Conservation (phyloP, 495 filamentous ascomycete species). For the Aspergillus avenaceus region DNA sequence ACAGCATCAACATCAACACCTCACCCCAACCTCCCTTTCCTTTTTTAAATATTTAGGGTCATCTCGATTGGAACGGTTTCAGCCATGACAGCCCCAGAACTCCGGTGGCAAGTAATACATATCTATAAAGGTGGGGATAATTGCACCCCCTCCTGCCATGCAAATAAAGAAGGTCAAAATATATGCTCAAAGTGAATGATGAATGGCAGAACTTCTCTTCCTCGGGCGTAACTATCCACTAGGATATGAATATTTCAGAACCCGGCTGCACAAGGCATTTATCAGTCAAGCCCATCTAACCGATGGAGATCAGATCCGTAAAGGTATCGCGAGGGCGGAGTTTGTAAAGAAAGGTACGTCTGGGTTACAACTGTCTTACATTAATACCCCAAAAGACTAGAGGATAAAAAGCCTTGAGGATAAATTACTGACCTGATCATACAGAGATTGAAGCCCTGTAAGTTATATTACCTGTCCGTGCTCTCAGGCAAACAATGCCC, state of each 20-base stretch:
- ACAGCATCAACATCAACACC: not conserved
- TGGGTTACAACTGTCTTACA: not conserved
- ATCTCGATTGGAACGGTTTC: not conserved
- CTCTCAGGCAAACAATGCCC: too few relatives aligned
- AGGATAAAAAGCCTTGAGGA: too few relatives aligned
- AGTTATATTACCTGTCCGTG: constrained; percentile 40
- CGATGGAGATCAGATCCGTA: constrained; percentile 68
- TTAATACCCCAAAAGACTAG: too few relatives aligned
- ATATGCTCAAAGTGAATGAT: too few relatives aligned
- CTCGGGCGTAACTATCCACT: constrained; percentile 84
- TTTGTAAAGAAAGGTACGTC: constrained; percentile 83
- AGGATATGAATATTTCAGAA: constrained; percentile 79
- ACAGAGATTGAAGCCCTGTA: constrained; percentile 88
- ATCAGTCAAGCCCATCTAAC: constrained; percentile 62
- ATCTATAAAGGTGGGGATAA: constrained; percentile 80
- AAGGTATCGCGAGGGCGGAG: constrained; percentile 72
- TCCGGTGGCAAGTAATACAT: constrained; percentile 76
- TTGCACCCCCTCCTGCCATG: not conserved
- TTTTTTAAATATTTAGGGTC: not conserved
- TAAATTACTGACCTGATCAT: constrained; percentile 3
- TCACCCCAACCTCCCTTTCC: not conserved
- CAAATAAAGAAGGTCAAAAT: too few relatives aligned
- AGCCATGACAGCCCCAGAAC: constrained; percentile 48
- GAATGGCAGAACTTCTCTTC: constrained; percentile 66
- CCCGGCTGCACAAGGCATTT: constrained; percentile 81